A percentile compares a stretch with the other conserved stretches of the same genome.
Evolutionary conservation across 371 early-diverging fungal species (phyloP).

Genomic region (Mucor indicus): DNA sequence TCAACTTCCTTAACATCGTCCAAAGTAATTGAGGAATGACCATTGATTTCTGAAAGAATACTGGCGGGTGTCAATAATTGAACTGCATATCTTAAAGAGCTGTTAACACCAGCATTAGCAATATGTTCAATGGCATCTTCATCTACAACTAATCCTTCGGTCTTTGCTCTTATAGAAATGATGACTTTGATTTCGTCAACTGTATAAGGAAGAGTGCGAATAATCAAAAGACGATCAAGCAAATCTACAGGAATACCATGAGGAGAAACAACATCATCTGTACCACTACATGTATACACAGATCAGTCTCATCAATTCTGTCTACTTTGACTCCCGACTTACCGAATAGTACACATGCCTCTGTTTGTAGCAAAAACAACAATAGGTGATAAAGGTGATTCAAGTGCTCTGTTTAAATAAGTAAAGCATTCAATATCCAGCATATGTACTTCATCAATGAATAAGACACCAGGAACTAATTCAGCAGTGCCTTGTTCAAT

Average conservation of each 20-base stretch:
- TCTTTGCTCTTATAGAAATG: constrained; percentile 87
- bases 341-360: constrained; percentile 92
- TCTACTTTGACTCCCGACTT: no score
- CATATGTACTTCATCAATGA: constrained; percentile 99
- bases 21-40: constrained; percentile 71
- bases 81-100: constrained; percentile 93
- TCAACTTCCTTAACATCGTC: constrained; percentile 87
- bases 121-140: constrained; percentile 76
- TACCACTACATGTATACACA: constrained; percentile 59
- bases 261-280: constrained; percentile 86
- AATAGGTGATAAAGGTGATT: constrained; percentile 93
- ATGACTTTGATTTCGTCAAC: constrained; percentile 90
- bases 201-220: constrained; percentile 91
- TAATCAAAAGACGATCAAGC: constrained; percentile 93
- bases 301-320: no score
- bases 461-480: constrained; percentile 96
- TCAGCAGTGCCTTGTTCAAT: constrained; percentile 98
- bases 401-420: constrained; percentile 96
- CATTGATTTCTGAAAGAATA: constrained; percentile 82
- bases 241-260: constrained; percentile 98
- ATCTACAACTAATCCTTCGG: constrained; percentile 76
- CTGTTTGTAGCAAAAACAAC: constrained; percentile 98
- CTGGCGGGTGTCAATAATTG: constrained; percentile 94
- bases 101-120: constrained; percentile 81
- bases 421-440: constrained; percentile 99